phyloP scores from a whole-genome alignment of 345 rosid genomes.

The Cochlearia excelsa region DNA sequence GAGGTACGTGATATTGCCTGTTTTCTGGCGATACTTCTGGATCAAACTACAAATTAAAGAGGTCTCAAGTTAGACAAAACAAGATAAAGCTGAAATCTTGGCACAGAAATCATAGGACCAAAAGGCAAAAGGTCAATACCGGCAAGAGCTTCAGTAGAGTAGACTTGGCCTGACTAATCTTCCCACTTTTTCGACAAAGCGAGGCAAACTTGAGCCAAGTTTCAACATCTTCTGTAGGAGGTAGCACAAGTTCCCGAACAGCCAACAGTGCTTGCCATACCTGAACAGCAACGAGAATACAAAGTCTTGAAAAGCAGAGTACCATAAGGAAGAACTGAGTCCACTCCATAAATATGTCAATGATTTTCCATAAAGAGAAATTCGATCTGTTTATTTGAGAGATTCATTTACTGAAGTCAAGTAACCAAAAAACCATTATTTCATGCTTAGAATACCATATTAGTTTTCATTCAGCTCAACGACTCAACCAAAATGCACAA shows the following conservation, averaged over 20 bases:
- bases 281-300: slow-evolving; percentile 40
- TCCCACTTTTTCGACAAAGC: slow-evolving; percentile 82
- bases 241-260: slow-evolving; percentile 89
- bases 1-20: slow-evolving; percentile 77
- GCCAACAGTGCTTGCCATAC: slow-evolving; percentile 92
- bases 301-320: slow-evolving; percentile 12
- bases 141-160: slow-evolving; percentile 86
- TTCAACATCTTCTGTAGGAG: slow-evolving; percentile 90
- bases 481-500: slow-evolving; percentile 10
- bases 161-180: slow-evolving; percentile 94
- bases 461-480: slow-evolving; percentile 12
- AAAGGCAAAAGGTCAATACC: slow-evolving; percentile 41
- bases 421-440: slow-evolving; percentile 4
- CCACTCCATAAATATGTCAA: slow-evolving; percentile 9
- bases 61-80: slow-evolving; percentile 19
- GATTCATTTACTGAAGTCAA: slow-evolving; percentile 9
- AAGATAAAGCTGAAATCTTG: slow-evolving; percentile 19
- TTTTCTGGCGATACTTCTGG: slow-evolving; percentile 77
- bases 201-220: slow-evolving; percentile 95
- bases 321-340: slow-evolving; percentile 8
- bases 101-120: slow-evolving; percentile 10
- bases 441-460: slow-evolving; percentile 22
- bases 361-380: not conserved
- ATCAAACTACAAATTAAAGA: slow-evolving; percentile 61
- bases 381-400: slow-evolving; percentile 9